Percentiles rank a stretch among this genome's conserved stretches.
Evolutionary conservation across 805 yeast genomes (phyloP).

Genomic region (Wickerhamiella kurtzmanii): DNA sequence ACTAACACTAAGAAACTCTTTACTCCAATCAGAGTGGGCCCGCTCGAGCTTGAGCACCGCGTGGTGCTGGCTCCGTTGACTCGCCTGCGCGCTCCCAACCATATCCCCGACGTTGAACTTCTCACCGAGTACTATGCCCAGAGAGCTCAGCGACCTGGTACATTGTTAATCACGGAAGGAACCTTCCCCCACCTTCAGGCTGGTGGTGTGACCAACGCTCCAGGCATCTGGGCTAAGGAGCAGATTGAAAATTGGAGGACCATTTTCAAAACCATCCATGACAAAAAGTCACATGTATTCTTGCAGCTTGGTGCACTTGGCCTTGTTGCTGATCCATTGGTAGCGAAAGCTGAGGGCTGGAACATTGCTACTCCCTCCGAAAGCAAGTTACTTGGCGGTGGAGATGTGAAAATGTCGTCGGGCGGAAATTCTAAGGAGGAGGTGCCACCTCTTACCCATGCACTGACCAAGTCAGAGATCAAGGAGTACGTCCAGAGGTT

Average conservation of each 20-base stretch:
- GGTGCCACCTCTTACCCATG: background rate
- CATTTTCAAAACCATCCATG: conserved; percentile 35
- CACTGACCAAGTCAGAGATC: conserved; percentile 33
- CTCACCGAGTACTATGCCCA: conserved; percentile 39
- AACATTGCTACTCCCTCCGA: background rate
- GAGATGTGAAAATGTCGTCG: background rate
- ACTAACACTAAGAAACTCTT: conserved; percentile 20
- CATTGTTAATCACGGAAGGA: conserved; percentile 47
- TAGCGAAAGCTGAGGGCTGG: background rate
- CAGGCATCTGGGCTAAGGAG: conserved; percentile 22
- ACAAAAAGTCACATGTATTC: conserved; percentile 28
- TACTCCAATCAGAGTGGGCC: conserved; percentile 29
- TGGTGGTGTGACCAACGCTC: conserved; percentile 27
- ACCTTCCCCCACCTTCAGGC: conserved; percentile 33
- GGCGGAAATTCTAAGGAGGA: background rate
- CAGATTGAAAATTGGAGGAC: conserved; percentile 27
- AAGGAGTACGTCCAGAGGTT: conserved; percentile 32
- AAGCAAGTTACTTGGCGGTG: background rate
- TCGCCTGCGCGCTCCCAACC: conserved; percentile 28
- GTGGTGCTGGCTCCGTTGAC: conserved; percentile 40
- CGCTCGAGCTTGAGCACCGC: conserved; percentile 26
- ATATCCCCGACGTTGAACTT: conserved; percentile 34
- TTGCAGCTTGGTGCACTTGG: conserved; percentile 38
- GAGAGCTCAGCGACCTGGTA: conserved; percentile 43
- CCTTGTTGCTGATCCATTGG: conserved; percentile 9